phyloP scores from a whole-genome alignment of 306 rosid species.

The Vigna angularis region DNA sequence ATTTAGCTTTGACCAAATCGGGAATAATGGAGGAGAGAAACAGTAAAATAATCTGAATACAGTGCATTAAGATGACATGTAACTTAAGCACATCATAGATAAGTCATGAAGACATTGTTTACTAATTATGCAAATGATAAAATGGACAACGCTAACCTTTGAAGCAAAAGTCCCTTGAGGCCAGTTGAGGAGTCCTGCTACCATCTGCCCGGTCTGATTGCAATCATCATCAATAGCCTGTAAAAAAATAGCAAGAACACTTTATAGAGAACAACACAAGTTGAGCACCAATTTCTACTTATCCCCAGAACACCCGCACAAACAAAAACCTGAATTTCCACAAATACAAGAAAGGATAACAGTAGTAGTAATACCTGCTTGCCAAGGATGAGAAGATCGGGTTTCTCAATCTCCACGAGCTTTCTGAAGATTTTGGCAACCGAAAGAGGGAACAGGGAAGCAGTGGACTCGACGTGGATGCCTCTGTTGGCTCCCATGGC shows the following conservation, averaged over 20 bases:
- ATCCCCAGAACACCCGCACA: background rate
- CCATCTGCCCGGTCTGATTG: slow-evolving; percentile 98
- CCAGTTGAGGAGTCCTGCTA: slow-evolving; percentile 95
- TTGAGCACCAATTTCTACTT: no score
- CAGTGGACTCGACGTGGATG: slow-evolving; percentile 73
- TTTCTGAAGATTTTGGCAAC: slow-evolving; percentile 84
- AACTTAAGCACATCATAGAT: no score
- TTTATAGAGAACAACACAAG: background rate
- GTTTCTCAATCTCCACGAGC: slow-evolving; percentile 81
- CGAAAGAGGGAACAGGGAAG: slow-evolving; percentile 65
- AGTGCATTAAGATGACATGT: no score
- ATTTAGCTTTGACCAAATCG: background rate
- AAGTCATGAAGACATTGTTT: background rate
- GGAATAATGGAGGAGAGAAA: background rate
- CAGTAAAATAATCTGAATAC: no score
- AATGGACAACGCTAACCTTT: slow-evolving; percentile 62
- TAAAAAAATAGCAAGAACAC: background rate
- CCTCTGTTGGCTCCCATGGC: slow-evolving; percentile 97
- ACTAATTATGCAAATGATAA: no score
- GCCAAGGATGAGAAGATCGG: slow-evolving; percentile 82
- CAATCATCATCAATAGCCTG: slow-evolving; percentile 99
- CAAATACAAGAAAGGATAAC: background rate
- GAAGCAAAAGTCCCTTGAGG: slow-evolving; percentile 98
- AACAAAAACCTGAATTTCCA: slow-evolving; percentile 24
- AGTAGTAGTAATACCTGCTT: slow-evolving; percentile 63